Evolutionary conservation across 106 monocot species (phyloP), one percentile per base, ranked within the genome.

Genomic region (Dactylorhiza incarnata): DNA sequence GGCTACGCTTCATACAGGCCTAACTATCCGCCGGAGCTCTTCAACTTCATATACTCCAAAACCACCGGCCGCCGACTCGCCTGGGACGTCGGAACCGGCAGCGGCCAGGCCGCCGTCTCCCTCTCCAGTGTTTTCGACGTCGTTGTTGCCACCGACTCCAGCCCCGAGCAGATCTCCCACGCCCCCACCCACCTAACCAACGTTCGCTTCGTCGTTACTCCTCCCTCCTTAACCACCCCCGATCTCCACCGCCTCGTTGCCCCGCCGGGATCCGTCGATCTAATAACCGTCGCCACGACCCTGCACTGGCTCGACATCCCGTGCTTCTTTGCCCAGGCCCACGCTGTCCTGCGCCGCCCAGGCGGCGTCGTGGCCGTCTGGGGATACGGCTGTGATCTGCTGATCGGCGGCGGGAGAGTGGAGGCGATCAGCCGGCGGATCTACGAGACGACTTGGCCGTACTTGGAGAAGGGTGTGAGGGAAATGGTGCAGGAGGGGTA

Each of bases 31-130:
- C 68, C 77, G 37, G 89, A 91, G 37, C 82, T 89, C 68, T 95
- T 91, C 82, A 23, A 49, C 0, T 91, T 87, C 89, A 87, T 95
- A 68, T 85, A 87, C 20, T 89, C 91, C 13, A 89, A 87, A 75
- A 87, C 87, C 10, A 76, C 77, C 22, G 71, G 43, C 43, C 85
- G 76, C 83, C 55, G 70, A 68, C 85, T 91, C 17, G 91, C 81
- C 9, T 95, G 95, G 95, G 95, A 95, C 56, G 95, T 86, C 68
- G 92, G 86, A 83, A 95, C 95, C 79, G 95, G 89, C 47, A 95
- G 77, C 84, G 95, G 95, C 45, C 92, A 95, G 75, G 92, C 92
- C 47, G 89, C 89, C 16, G 78, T 61, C 19, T 15, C 59, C 19
- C 11, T 61, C 59, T 61, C 59, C n/a, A 6, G 7, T 6, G 3